Evolutionary conservation across 148 eudicot species (phyloP).

Genomic region (Talinum fruticosum): DNA sequence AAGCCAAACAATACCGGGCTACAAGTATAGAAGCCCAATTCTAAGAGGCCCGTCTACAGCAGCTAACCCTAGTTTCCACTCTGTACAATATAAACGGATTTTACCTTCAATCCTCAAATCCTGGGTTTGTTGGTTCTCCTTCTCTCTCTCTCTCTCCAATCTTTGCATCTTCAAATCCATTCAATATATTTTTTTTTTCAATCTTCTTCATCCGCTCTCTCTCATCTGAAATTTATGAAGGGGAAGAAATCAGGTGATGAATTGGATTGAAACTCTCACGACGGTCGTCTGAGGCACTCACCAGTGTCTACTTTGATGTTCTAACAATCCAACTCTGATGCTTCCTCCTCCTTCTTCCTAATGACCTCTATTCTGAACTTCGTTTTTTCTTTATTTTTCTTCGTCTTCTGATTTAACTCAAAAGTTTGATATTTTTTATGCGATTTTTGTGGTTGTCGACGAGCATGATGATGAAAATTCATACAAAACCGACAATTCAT

Average conservation of each 20-base stretch:
- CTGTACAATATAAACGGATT: not conserved
- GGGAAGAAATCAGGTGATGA: slow-evolving; percentile 20
- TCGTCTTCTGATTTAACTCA: not conserved
- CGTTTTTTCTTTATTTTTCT: not conserved
- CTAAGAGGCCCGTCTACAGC: not conserved
- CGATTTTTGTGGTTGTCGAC: not conserved
- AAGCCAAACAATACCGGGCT: not conserved
- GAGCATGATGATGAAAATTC: slow-evolving; percentile 28
- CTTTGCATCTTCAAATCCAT: not conserved
- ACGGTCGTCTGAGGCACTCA: slow-evolving; percentile 31
- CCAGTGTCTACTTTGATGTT: slow-evolving; percentile 14
- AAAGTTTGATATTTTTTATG: not conserved
- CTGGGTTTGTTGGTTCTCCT: not conserved
- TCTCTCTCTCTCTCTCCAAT: not conserved
- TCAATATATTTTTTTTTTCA: not conserved
- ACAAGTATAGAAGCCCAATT: not conserved
- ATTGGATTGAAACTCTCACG: slow-evolving; percentile 23
- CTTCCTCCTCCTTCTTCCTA: not conserved
- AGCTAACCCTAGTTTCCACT: not conserved
- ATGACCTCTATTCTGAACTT: too few relatives aligned
- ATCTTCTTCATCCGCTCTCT: not conserved
- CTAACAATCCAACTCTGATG: slow-evolving; percentile 21
- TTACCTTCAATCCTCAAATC: too few relatives aligned
- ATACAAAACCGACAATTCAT: slow-evolving; percentile 14
- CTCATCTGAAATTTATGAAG: not conserved